These are phyloP conservation scores for Emmonsiellopsis sp. DNA, from an alignment of 2,329 filamentous ascomycete genomes.

Conservation along the genomic window DNA sequence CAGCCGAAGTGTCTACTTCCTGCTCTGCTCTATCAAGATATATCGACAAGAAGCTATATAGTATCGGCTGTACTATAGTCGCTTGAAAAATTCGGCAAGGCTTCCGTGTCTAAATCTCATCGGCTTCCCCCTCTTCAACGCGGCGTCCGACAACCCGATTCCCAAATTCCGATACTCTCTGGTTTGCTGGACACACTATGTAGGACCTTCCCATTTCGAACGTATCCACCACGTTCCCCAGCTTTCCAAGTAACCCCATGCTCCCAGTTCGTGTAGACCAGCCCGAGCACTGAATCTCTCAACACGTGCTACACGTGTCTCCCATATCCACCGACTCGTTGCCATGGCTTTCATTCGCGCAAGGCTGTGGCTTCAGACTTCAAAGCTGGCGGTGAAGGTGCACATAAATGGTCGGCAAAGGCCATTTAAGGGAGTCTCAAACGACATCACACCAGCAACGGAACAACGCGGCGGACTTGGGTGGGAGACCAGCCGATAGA, in stretches of 20 bases:
- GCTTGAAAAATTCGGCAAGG: conserved; percentile 27
- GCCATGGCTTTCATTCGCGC: background rate
- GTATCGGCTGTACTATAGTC: conserved; percentile 41
- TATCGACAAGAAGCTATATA: conserved; percentile 61
- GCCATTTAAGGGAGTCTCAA: background rate
- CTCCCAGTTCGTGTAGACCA: background rate
- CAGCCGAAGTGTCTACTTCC: conserved; percentile 38
- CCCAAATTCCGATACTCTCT: background rate
- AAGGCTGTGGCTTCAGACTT: background rate
- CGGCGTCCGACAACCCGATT: background rate
- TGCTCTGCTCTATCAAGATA: conserved; percentile 59
- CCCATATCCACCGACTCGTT: background rate
- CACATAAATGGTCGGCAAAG: background rate
- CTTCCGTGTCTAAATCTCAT: conserved; percentile 18
- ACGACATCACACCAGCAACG: background rate
- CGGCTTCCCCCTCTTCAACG: conserved; percentile 7
- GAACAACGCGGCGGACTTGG: background rate
- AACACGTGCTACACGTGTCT: background rate
- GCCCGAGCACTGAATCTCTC: background rate
- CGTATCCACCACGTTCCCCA: background rate
- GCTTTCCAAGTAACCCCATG: background rate
- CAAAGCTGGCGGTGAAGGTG: background rate
- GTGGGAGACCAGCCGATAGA: background rate
- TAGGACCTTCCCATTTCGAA: background rate
- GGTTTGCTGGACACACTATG: background rate